These are phyloP conservation scores for Dactylis glomerata DNA, from an alignment of 176 grass and related monocot genomes.

Conservation along the genomic window DNA sequence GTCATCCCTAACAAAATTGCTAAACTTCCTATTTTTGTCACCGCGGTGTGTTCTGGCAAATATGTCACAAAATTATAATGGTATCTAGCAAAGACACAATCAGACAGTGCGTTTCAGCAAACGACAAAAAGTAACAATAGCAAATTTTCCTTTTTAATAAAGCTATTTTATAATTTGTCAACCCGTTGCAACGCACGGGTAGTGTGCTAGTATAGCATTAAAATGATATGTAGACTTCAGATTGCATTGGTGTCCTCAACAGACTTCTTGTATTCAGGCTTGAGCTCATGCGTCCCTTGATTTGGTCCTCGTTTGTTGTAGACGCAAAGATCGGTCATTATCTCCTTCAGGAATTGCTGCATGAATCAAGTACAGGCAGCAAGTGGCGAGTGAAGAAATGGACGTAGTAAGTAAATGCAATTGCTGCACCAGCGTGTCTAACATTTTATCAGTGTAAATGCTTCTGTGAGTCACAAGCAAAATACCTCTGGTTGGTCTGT, in stretches of 20 bases:
- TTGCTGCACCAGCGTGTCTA: neutral
- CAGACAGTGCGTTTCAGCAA: too few relatives aligned
- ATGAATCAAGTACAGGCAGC: neutral
- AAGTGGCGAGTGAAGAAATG: neutral
- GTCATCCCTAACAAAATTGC: too few relatives aligned
- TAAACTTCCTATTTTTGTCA: too few relatives aligned
- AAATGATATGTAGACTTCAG: neutral
- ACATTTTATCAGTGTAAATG: neutral
- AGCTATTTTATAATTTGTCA: too few relatives aligned
- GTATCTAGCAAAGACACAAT: too few relatives aligned
- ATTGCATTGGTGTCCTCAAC: slow-evolving; percentile 44
- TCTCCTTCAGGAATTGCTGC: slow-evolving; percentile 99
- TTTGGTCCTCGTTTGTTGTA: slow-evolving; percentile 96
- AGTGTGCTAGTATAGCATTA: neutral
- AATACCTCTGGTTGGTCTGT: slow-evolving; percentile 89
- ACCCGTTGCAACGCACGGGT: too few relatives aligned
- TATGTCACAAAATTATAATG: too few relatives aligned
- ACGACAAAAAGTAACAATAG: too few relatives aligned
- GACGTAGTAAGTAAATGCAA: neutral
- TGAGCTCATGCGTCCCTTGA: slow-evolving; percentile 92
- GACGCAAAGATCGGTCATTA: slow-evolving; percentile 76
- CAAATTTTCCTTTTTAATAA: too few relatives aligned
- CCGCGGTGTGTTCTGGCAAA: too few relatives aligned
- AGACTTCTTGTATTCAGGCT: slow-evolving; percentile 82
- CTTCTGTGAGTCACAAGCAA: neutral